Evolutionary conservation across 306 rosid genomes (phyloP), one percentile per base, ranked within the genome.

Genomic region (Datisca glomerata): DNA sequence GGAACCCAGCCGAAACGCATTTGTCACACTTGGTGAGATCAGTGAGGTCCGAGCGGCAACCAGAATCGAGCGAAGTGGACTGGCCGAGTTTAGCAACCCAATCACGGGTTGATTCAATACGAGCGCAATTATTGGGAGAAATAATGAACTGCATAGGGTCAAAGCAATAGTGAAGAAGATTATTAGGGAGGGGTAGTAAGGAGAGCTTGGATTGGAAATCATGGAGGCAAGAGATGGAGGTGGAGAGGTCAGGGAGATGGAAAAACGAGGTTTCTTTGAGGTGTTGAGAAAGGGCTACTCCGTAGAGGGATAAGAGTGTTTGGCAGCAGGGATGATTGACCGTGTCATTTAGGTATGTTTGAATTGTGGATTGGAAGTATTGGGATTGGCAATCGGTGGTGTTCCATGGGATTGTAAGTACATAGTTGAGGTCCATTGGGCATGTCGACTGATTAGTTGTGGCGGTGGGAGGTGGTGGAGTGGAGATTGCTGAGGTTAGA

Each of bases 391-490:
- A 89, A 1, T 40, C n/a, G 1, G 95, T 63, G 2, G 66, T 40
- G 63, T 80, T 80, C 86, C 93, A 89, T 2, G 76, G 79, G 56
- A 89, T 60, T 70, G 67, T 63, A 0, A 25, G 60, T 4, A 77
- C 76, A 43, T 89, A 89, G 45, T 56, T 72, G 1, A 89, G 64
- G 54, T 89, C 91, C 74, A 83, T 14, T 8, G 95, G 97, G 19
- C 97, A 89, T 2, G 71, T 29, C 0, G 75, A 12, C n/a, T 18
- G 32, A 25, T 36, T 20, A 24, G 28, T 32, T 12, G 12, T n/a
- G n/a, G n/a, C n/a, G n/a, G n/a, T n/a, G n/a, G n/a, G n/a, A n/a
- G n/a, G n/a, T n/a, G 65, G 14, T 22, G 72, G 44, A 4, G 76
- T 10, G 0, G 75, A 31, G 0, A 58, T 59, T 23, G 81, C 65